These are phyloP conservation scores for Imleria badia DNA, from an alignment of 768 basidiomycete genomes.

Conservation along the genomic window DNA sequence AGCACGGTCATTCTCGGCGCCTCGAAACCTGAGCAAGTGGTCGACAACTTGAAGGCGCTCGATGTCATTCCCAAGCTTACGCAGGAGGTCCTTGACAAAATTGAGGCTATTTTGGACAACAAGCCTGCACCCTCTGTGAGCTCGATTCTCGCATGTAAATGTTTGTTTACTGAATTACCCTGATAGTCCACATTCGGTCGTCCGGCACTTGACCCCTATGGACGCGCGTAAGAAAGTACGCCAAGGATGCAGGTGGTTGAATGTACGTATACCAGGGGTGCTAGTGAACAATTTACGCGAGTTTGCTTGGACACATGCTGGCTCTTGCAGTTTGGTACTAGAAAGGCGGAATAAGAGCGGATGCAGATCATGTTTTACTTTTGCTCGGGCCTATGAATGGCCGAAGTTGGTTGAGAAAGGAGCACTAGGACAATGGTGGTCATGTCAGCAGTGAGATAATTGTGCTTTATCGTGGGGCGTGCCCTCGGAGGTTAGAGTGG, in stretches of 20 bases:
- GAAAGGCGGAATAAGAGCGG: not conserved
- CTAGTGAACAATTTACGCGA: not conserved
- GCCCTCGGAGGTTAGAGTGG: too few species aligned
- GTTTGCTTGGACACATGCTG: not conserved
- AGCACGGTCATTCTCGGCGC: slow-evolving; percentile 50
- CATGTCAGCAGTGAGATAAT: too few species aligned
- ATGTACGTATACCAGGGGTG: not conserved
- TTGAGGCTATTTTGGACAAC: slow-evolving; percentile 53
- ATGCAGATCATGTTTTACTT: too few species aligned
- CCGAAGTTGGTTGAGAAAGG: not conserved
- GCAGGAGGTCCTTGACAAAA: slow-evolving; percentile 46
- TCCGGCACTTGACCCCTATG: slow-evolving; percentile 28
- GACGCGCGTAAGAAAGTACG: slow-evolving; percentile 17
- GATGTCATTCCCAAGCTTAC: slow-evolving; percentile 55
- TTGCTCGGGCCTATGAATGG: too few species aligned
- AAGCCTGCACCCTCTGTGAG: slow-evolving; percentile 32
- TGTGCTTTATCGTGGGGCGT: too few species aligned
- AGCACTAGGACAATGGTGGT: too few species aligned
- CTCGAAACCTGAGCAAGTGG: slow-evolving; percentile 46
- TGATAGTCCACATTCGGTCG: slow-evolving; percentile 28
- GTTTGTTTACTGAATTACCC: slow-evolving; percentile 3
- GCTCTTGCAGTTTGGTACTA: too few species aligned
- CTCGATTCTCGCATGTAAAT: not conserved
- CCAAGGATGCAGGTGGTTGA: not conserved
- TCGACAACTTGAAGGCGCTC: slow-evolving; percentile 52